Conservation (phyloP, 2,329 filamentous ascomycete species). For the Sporothrix inflata region DNA sequence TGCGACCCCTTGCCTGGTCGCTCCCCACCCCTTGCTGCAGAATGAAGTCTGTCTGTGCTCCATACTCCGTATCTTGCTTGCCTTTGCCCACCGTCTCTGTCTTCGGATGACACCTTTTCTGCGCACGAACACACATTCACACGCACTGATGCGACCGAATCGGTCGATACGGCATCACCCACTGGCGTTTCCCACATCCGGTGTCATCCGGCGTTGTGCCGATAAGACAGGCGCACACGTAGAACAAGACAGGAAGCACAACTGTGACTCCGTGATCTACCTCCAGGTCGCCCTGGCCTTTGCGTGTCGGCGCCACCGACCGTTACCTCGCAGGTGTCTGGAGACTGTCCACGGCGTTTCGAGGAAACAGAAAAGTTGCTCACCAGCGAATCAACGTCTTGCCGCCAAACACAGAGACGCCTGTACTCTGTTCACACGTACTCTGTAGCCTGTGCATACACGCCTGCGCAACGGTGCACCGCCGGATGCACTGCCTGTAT, state of each 20-base stretch:
- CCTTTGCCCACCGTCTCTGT: background rate
- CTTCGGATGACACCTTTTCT: constrained; percentile 1
- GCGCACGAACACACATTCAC: background rate
- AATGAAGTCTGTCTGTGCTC: background rate
- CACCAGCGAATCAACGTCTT: background rate
- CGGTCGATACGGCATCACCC: background rate
- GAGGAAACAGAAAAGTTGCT: background rate
- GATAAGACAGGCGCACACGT: background rate
- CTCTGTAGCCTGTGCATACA: background rate
- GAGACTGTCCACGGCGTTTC: background rate
- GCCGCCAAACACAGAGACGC: background rate
- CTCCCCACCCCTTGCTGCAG: constrained; percentile 18
- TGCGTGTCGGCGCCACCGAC: constrained; percentile 8
- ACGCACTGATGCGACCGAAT: background rate
- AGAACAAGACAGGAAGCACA: background rate
- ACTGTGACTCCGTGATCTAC: background rate
- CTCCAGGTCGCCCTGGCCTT: background rate
- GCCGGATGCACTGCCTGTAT: background rate
- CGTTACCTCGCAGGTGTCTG: background rate
- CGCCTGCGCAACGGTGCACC: constrained; percentile 7
- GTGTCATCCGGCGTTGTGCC: constrained; percentile 3
- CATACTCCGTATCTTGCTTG: background rate
- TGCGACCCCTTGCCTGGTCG: constrained; percentile 7
- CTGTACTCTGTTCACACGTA: background rate
- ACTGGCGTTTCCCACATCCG: background rate